Evolutionary conservation across 2,329 filamentous ascomycete species (phyloP).

Genomic region (Exophiala dermatitidis): DNA sequence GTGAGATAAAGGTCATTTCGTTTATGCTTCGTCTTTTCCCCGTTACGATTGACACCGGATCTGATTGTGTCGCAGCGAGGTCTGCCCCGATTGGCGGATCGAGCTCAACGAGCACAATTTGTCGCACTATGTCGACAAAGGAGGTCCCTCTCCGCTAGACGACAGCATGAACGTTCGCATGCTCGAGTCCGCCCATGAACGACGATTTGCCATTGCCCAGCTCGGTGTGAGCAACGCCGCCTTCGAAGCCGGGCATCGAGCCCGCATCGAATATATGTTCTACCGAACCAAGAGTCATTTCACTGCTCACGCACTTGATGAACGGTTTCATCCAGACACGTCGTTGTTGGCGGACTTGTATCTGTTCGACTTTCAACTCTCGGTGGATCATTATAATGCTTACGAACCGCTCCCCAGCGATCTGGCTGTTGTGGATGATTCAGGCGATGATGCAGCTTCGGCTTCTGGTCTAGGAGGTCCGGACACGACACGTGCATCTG

Average conservation of each 20-base stretch:
- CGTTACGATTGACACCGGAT: not conserved
- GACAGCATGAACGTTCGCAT: conserved; percentile 18
- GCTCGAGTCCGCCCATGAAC: conserved; percentile 22
- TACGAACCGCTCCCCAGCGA: conserved; percentile 2
- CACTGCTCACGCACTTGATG: not conserved
- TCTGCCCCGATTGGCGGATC: conserved; percentile 12
- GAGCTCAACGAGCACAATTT: conserved; percentile 21
- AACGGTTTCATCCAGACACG: conserved; percentile 4
- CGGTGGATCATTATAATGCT: not conserved
- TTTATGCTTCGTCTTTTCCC: not conserved
- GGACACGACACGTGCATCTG: no score
- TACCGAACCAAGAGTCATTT: conserved; percentile 1
- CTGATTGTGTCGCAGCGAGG: conserved; percentile 2
- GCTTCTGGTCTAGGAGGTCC: no score
- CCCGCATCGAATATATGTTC: conserved; percentile 6
- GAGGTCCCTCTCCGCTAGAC: conserved; percentile 13
- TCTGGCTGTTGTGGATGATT: not conserved
- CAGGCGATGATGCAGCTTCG: not conserved
- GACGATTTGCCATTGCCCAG: conserved; percentile 22
- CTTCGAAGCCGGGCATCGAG: conserved; percentile 18
- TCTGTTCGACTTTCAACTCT: conserved; percentile 2
- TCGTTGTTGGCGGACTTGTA: conserved; percentile 2
- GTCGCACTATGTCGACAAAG: conserved; percentile 6
- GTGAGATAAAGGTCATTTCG: not conserved
- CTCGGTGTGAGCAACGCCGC: conserved; percentile 7